Percentiles rank a stretch among this genome's conserved stretches.
These are phyloP conservation scores for Pisolithus orientalis DNA, from an alignment of 768 basidiomycete genomes.

Conservation along the genomic window DNA sequence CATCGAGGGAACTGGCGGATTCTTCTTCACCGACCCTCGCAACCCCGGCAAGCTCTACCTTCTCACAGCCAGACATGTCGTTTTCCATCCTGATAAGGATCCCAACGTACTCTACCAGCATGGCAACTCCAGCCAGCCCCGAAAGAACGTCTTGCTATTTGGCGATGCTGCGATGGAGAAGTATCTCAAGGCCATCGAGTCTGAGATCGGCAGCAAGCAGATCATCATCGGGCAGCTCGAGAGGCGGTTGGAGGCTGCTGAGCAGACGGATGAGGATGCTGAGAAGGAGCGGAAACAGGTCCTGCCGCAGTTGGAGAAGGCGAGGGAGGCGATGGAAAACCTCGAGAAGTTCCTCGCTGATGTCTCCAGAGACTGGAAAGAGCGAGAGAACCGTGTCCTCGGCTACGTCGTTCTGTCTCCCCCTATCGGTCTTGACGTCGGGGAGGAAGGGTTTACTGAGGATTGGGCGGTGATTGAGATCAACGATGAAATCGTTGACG, in stretches of 20 bases:
- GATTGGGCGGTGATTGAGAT: background rate
- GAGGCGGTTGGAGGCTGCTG: conserved; percentile 4
- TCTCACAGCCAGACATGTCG: conserved; percentile 20
- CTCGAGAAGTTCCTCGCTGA: conserved; percentile 12
- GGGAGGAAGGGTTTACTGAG: background rate
- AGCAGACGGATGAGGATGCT: conserved; percentile 8
- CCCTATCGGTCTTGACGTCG: background rate
- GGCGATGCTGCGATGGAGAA: conserved; percentile 8
- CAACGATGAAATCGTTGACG: background rate
- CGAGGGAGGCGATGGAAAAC: conserved; percentile 8
- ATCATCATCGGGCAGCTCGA: background rate
- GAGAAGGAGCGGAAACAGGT: conserved; percentile 2
- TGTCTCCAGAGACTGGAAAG: conserved; percentile 13
- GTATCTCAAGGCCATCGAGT: conserved; percentile 5
- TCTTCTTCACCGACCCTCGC: conserved; percentile 21
- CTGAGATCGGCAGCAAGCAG: background rate
- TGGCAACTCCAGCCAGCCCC: conserved; percentile 9
- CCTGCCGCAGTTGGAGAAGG: conserved; percentile 2
- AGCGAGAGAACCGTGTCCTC: conserved; percentile 12
- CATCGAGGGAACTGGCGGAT: conserved; percentile 27
- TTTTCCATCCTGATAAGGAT: conserved; percentile 2
- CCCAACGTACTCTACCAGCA: background rate
- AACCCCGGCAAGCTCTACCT: conserved; percentile 16
- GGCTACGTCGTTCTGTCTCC: conserved; percentile 23
- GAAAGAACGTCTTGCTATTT: conserved; percentile 10